Conservation (phyloP, 2,329 filamentous ascomycete species). For the Lithohypha guttulata region DNA sequence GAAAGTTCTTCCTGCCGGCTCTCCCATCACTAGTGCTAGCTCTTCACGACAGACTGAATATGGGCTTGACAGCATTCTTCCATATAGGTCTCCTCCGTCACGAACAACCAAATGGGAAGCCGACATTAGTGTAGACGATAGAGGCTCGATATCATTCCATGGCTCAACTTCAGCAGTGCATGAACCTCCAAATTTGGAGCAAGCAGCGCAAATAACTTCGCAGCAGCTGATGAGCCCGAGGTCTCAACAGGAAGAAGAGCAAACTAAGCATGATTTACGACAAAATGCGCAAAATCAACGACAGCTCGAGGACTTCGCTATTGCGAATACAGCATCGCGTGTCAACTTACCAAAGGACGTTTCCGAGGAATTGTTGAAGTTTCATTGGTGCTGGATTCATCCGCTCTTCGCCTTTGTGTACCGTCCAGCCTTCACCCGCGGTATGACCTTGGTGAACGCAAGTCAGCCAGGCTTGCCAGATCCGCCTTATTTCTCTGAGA, state of each 20-base stretch:
- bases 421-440: slow-evolving; percentile 23
- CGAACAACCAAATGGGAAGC: slow-evolving; percentile 17
- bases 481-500: slow-evolving; percentile 22
- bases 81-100: slow-evolving; percentile 12
- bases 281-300: slow-evolving; percentile 18
- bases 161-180: slow-evolving; percentile 20
- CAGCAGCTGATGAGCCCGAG: slow-evolving; percentile 2
- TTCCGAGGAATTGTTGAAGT: slow-evolving; percentile 21
- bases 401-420: slow-evolving; percentile 25
- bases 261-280: slow-evolving; percentile 16
- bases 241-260: slow-evolving; percentile 14
- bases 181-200: slow-evolving; percentile 16
- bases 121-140: slow-evolving; percentile 20
- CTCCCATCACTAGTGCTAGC: slow-evolving; percentile 14
- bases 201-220: slow-evolving; percentile 7
- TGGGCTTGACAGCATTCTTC: slow-evolving; percentile 5
- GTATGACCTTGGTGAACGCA: slow-evolving; percentile 18
- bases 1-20: slow-evolving; percentile 15
- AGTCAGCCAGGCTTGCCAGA: slow-evolving; percentile 15
- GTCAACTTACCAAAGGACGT: slow-evolving; percentile 22
- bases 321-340: slow-evolving; percentile 19
- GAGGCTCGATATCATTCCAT: slow-evolving; percentile 19
- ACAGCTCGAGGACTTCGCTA: slow-evolving; percentile 18
- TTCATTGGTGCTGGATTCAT: slow-evolving; percentile 25
- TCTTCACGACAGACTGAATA: slow-evolving; percentile 15